Base-by-base conservation (phyloP, 78 protist species). In the Dictyostelium firmibasis region DNA sequence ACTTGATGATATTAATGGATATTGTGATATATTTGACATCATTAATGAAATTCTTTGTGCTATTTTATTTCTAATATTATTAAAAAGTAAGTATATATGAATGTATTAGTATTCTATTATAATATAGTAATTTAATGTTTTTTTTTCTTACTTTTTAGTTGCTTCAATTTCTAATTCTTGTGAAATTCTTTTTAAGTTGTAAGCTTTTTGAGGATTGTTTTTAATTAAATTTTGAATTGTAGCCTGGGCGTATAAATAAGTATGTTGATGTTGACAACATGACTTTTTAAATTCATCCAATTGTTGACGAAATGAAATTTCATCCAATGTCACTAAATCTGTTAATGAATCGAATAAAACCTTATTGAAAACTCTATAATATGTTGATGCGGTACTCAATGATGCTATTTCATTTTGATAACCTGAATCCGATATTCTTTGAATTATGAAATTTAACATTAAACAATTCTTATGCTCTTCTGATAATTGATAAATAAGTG, bases 401-500 rank as follows among this genome's bases (percentile, higher is more conserved):
- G 87, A 82, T 60, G 95, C 91, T 10, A 92, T 92, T 83, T 92
- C 95, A 79, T 92, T 84, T 83, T 92, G 95, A 67, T 92, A 92
- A 18, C 95, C 95, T 72, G 95, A 86, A 82, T 84, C 95, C 44
- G 95, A 92, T 67, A 92, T 92, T 53, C 85, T 82, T 79, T 91
- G 95, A 82, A 92, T 82, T 20, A 86, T 83, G 75, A 92, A 92
- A 47, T 92, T 92, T 33, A 92, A 79, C 95, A 92, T 84, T 85
- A 92, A 83, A 85, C 87, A 92, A 47, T 92, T 85, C 33, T 77
- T 92, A 31, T 92, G 85, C 27, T 38, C 85, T 38, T 92, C 95
- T 44, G 95, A 92, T 33, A 92, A 29, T 29, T 78, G 89, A 82
- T 92, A 92, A 14, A 92, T 92, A 3, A 92, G 29, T 43, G 92